These are phyloP conservation scores for Barnettozyma vustinii DNA, from an alignment of 805 yeast species.

Conservation along the genomic window DNA sequence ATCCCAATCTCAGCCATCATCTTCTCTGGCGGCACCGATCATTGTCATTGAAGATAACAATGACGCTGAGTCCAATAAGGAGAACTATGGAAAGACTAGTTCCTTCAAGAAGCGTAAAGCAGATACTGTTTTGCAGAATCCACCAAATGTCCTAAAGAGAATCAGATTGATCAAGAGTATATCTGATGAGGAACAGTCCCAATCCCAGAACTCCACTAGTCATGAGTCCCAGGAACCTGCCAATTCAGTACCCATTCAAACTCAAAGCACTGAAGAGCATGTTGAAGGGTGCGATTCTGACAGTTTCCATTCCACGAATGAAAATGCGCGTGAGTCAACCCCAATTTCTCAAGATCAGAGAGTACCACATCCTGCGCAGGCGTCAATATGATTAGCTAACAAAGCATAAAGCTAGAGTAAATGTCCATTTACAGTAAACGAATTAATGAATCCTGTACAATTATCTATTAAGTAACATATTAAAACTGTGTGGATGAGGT, in stretches of 20 bases:
- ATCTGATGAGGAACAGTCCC: constrained; percentile 1
- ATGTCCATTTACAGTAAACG: background rate
- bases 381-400: background rate
- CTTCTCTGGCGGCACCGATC: background rate
- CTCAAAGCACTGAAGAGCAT: background rate
- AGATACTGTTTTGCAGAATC: background rate
- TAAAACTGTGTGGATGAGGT: background rate
- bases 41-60: no score
- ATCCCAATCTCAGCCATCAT: background rate
- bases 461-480: no score
- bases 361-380: background rate
- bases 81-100: background rate
- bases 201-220: background rate
- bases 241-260: no score
- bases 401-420: background rate
- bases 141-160: background rate
- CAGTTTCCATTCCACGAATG: background rate
- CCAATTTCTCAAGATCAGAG: background rate
- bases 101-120: background rate
- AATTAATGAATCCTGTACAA: background rate
- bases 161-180: background rate
- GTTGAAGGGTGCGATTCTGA: background rate
- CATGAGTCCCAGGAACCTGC: background rate
- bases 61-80: background rate
- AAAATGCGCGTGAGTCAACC: background rate